Evolutionary conservation across 2,329 filamentous ascomycete genomes (phyloP), one percentile per base, ranked within the genome.

Genomic region (Fusarium siculi): DNA sequence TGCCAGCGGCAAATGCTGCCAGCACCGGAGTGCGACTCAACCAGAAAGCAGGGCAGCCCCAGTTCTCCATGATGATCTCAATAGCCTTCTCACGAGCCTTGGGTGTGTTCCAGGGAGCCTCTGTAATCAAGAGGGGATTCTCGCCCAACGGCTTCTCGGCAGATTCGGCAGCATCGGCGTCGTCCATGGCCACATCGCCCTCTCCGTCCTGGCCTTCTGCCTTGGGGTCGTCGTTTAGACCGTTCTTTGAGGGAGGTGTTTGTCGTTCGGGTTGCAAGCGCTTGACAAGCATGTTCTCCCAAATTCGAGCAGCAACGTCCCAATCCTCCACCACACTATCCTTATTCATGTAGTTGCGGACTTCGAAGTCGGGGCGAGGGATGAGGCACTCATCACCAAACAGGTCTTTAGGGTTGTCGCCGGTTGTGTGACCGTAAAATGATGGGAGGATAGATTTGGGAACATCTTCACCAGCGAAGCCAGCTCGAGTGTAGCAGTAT

Each of bases 381-480:
- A 93, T 90, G 79, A 98, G 92, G 74, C 92, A 91, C 82, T 98
- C 96, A 81, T 99, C 97, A 84, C 96, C 96, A 78, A 95, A 98
- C 66, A 96, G 86, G 63, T 91, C 86, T 76, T 84, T 85, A 55
- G 88, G 86, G 23, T 79, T 74, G 61, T 84, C 81, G 74, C 77
- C 78, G 71, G 82, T 87, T 61, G 88, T 78, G 79, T 87, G 85
- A 61, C 93, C 95, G 84, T 99, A 99, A 85, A 93, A 94, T 49
- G 95, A 96, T 34, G 96, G 95, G 66, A 97, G 89, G 64, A 98
- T 91, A 36, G 94, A 95, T 86, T 98, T 98, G 76, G 96, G 96
- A 2, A 95, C 93, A 84, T 99, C 96, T 89, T 99, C 97, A 80
- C 97, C 96, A 18, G 97, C 97, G 80, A 98, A 99, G 66, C 96